Conservation (phyloP, 371 early-diverging fungal genomes). For the Mucor lusitanicus region DNA sequence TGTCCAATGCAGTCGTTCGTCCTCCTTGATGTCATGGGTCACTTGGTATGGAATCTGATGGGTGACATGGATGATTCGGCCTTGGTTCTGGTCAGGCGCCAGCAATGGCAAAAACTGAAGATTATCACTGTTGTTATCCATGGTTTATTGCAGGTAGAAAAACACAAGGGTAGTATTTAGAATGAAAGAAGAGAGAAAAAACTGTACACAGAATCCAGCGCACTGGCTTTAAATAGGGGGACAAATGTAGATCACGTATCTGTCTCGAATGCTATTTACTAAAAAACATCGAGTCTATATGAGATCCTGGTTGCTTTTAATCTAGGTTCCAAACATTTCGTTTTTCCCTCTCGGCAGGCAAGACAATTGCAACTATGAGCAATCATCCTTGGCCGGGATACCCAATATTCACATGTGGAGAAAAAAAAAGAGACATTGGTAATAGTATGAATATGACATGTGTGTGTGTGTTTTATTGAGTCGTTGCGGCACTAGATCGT, state of each 20-base stretch:
- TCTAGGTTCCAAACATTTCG: slow-evolving; percentile 33
- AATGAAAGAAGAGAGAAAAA: not conserved
- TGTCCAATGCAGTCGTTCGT: slow-evolving; percentile 35
- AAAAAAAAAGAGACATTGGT: not conserved
- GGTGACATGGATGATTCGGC: slow-evolving; percentile 35
- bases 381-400: slow-evolving; percentile 41
- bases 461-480: not conserved
- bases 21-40: slow-evolving; percentile 11
- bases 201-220: not conserved
- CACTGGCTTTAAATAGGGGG: slow-evolving; percentile 4
- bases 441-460: not conserved
- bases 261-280: slow-evolving; percentile 27
- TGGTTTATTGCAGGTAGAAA: not conserved
- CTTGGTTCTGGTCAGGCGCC: slow-evolving; percentile 14
- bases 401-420: slow-evolving; percentile 8
- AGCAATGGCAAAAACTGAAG: slow-evolving; percentile 14
- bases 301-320: slow-evolving; percentile 19
- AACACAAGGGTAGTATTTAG: not conserved
- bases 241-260: slow-evolving; percentile 36
- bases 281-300: slow-evolving; percentile 31
- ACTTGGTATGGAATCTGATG: slow-evolving; percentile 32
- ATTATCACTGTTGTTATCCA: not conserved
- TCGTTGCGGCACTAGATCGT: not conserved
- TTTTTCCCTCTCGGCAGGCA: slow-evolving; percentile 40
- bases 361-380: slow-evolving; percentile 38